Evolutionary conservation across 2,329 filamentous ascomycete species (phyloP).

Genomic region (Aureobasidium sp.): DNA sequence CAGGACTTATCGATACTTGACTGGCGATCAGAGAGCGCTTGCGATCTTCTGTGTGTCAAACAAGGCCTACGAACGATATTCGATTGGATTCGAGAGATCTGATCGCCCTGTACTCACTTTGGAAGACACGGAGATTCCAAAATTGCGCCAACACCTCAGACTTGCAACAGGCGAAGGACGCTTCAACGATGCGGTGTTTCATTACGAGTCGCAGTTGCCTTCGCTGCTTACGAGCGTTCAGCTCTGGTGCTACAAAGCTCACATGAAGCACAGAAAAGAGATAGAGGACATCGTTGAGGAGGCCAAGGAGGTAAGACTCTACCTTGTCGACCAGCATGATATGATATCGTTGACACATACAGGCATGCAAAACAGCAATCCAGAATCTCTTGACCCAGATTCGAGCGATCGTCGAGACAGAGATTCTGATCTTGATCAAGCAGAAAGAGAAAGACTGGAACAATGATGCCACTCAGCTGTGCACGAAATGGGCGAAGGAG

Average conservation of each 20-base stretch:
- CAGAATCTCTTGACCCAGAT: background rate
- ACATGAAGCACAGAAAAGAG: background rate
- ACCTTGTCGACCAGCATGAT: background rate
- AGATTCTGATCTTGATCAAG: background rate
- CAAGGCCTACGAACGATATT: slow-evolving; percentile 14
- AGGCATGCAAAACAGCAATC: background rate
- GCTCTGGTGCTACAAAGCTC: background rate
- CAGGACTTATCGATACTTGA: slow-evolving; percentile 6
- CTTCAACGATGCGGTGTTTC: slow-evolving; percentile 13
- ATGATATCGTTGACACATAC: background rate
- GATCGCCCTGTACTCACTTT: slow-evolving; percentile 13
- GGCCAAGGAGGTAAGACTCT: background rate
- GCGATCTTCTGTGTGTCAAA: slow-evolving; percentile 15
- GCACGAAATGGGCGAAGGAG: background rate
- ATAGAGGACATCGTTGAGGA: background rate
- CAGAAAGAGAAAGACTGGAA: background rate
- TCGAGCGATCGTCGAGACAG: background rate
- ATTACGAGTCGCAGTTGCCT: background rate
- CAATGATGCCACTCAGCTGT: background rate
- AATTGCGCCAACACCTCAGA: slow-evolving; percentile 5
- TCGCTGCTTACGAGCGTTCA: background rate
- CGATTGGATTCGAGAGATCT: slow-evolving; percentile 5
- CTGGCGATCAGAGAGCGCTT: slow-evolving; percentile 2
- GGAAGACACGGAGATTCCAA: slow-evolving; percentile 15
- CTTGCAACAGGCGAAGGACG: slow-evolving; percentile 12